Evolutionary conservation across 345 rosid species (phyloP).

Genomic region (Boechera stricta): DNA sequence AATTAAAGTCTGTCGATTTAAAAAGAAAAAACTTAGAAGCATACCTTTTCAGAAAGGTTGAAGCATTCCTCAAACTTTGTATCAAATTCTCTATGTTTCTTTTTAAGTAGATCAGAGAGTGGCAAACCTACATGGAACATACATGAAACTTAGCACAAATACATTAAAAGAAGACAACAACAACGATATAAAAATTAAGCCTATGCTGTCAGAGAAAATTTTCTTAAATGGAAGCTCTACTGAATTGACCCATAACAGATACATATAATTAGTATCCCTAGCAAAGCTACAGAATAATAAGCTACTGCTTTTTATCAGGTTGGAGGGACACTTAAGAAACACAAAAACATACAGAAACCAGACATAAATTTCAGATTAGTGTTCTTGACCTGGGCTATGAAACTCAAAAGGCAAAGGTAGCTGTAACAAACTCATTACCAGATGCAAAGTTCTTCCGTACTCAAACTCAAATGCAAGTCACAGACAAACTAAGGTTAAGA

Average conservation of each 20-base stretch:
- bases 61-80: constrained; percentile 64
- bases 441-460: constrained; percentile 13
- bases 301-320: constrained; percentile 3
- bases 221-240: background rate
- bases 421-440: background rate
- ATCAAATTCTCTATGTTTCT: constrained; percentile 74
- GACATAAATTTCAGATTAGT: background rate
- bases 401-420: constrained; percentile 12
- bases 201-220: constrained; percentile 3
- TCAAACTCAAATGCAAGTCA: constrained; percentile 27
- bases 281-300: constrained; percentile 1
- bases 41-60: constrained; percentile 70
- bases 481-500: constrained; percentile 12
- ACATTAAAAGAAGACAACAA: constrained; percentile 21
- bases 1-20: background rate
- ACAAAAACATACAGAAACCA: background rate
- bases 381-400: constrained; percentile 17
- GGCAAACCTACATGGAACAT: constrained; percentile 53
- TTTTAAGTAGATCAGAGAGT: constrained; percentile 60
- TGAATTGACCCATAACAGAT: background rate
- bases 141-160: constrained; percentile 26
- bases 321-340: background rate
- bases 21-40: background rate
- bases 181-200: constrained; percentile 10
- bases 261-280: constrained; percentile 3